Conservation (phyloP, 768 basidiomycete species). For the Floccularia luteovirens region DNA sequence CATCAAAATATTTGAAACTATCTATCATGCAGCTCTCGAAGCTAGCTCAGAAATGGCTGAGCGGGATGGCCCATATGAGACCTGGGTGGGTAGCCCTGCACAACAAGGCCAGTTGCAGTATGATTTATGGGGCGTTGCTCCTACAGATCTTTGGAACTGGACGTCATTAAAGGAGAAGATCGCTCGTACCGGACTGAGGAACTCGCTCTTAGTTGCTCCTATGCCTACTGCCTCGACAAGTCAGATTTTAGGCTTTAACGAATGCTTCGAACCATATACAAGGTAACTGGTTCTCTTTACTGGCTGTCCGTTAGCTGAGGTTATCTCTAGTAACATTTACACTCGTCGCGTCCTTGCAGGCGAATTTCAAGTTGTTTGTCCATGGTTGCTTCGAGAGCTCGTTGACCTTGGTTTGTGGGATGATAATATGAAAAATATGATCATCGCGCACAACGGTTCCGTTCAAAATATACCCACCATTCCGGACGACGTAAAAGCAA, state of each 20-base stretch:
- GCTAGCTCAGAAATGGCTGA: slow-evolving; percentile 84
- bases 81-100: slow-evolving; percentile 88
- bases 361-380: slow-evolving; percentile 99
- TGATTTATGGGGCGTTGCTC: slow-evolving; percentile 93
- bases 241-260: slow-evolving; percentile 97
- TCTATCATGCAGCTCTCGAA: slow-evolving; percentile 93
- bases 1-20: slow-evolving; percentile 96
- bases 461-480: slow-evolving; percentile 83
- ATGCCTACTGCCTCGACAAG: slow-evolving; percentile 99
- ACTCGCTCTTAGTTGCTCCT: slow-evolving; percentile 88
- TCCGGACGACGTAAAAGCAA: slow-evolving; percentile 87
- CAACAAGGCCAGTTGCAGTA: slow-evolving; percentile 84
- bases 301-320: too few species aligned
- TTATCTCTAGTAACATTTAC: slow-evolving; percentile 99
- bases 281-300: too few species aligned
- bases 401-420: slow-evolving; percentile 95
- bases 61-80: slow-evolving; percentile 77
- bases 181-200: slow-evolving; percentile 71
- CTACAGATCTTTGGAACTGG: slow-evolving; percentile 94
- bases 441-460: slow-evolving; percentile 93
- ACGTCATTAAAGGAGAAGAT: slow-evolving; percentile 79
- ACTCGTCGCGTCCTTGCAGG: slow-evolving; percentile 98
- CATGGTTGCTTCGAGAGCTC: slow-evolving; percentile 97
- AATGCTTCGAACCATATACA: slow-evolving; percentile 99
- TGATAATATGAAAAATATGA: slow-evolving; percentile 98